Evolutionary conservation across 306 rosid genomes (phyloP).

Genomic region (Lathyrus oleraceus): DNA sequence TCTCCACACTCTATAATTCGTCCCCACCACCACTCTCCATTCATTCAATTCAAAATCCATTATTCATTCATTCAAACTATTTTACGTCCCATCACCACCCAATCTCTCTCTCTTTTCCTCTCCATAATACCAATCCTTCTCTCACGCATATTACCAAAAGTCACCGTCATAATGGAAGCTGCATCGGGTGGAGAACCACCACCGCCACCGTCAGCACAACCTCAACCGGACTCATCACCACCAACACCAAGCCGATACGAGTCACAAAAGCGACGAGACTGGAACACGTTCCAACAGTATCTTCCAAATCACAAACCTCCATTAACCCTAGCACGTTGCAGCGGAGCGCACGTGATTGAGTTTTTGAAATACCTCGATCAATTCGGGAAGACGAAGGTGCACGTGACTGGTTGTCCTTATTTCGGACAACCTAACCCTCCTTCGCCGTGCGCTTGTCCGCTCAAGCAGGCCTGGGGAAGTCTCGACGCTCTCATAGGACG

Average conservation of each 20-base stretch:
- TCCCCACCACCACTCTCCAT: conserved; percentile 14
- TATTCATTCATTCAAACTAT: conserved; percentile 16
- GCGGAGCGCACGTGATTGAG: conserved; percentile 98
- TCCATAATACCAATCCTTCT: not conserved
- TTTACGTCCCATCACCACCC: conserved; percentile 22
- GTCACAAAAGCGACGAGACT: conserved; percentile 93
- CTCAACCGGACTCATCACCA: not conserved
- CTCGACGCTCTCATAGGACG: conserved; percentile 98
- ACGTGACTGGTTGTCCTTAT: conserved; percentile 61
- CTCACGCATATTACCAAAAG: not conserved
- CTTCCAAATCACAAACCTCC: conserved; percentile 92
- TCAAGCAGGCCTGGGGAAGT: conserved; percentile 95
- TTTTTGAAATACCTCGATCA: conserved; percentile 89
- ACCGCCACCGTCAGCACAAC: not conserved
- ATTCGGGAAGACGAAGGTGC: conserved; percentile 95
- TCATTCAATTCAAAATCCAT: not conserved
- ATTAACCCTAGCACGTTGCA: conserved; percentile 77
- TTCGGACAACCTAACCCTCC: conserved; percentile 90
- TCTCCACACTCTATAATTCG: not conserved
- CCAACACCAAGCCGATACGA: conserved; percentile 83
- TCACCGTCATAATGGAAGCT: conserved; percentile 54
- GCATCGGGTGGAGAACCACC: conserved; percentile 46
- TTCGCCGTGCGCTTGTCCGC: conserved; percentile 80
- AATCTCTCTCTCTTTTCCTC: not conserved
- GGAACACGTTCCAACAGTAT: conserved; percentile 96